phyloP scores from a whole-genome alignment of 75 land plant genomes.

The Gnetum montanum region DNA sequence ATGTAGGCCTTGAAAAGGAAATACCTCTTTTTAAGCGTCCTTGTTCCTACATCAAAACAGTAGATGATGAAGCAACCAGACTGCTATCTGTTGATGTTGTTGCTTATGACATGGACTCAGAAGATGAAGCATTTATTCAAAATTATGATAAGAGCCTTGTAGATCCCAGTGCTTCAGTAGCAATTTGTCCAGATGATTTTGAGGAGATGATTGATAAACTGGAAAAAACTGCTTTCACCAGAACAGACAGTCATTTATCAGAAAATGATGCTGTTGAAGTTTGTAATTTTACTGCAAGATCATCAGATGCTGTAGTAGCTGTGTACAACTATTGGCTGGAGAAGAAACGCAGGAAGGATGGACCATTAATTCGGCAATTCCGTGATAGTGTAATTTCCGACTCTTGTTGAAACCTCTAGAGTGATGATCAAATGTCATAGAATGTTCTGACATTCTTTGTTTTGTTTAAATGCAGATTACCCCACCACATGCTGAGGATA shows the following conservation, averaged over 20 bases:
- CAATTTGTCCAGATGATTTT: slow-evolving; percentile 26
- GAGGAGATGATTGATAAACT: slow-evolving; percentile 38
- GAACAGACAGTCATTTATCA: slow-evolving; percentile 6
- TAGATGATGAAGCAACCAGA: slow-evolving; percentile 48
- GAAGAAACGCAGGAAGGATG: slow-evolving; percentile 37
- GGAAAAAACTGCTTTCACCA: slow-evolving; percentile 30
- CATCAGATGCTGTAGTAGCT: slow-evolving; percentile 14
- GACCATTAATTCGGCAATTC: too few species aligned
- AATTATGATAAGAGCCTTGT: slow-evolving; percentile 12
- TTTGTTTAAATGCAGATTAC: too few species aligned
- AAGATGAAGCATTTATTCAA: slow-evolving; percentile 68
- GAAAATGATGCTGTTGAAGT: slow-evolving; percentile 10
- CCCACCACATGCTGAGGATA: too few species aligned
- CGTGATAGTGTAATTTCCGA: too few species aligned
- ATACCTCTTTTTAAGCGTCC: slow-evolving; percentile 27
- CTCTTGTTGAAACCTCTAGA: too few species aligned
- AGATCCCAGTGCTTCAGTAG: neutral
- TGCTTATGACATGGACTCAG: slow-evolving; percentile 83
- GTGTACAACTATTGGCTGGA: slow-evolving; percentile 36
- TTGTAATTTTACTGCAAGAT: slow-evolving; percentile 11
- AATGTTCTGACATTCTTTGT: too few species aligned
- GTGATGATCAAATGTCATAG: too few species aligned
- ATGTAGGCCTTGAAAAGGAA: slow-evolving; percentile 13
- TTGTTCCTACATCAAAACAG: slow-evolving; percentile 27
- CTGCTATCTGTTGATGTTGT: slow-evolving; percentile 33